Evolutionary conservation across 2,329 filamentous ascomycete species (phyloP).

Genomic region (Stagonosporopsis rhizophila): DNA sequence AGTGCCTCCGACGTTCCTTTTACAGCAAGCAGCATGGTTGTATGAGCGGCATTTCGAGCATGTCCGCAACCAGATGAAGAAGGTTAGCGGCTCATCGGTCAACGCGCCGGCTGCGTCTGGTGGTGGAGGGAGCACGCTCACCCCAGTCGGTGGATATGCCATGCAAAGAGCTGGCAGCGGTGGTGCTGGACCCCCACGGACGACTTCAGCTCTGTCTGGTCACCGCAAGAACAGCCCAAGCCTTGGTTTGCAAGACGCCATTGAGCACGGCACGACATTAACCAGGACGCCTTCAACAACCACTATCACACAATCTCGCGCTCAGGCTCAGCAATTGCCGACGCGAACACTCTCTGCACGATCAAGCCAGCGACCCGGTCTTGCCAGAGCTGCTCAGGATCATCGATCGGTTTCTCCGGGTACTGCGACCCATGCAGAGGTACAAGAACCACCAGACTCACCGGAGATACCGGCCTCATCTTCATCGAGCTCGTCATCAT

Average conservation of each 20-base stretch:
- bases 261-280: slow-evolving; percentile 45
- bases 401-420: slow-evolving; percentile 18
- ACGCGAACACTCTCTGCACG: slow-evolving; percentile 36
- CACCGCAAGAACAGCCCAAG: slow-evolving; percentile 64
- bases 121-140: slow-evolving; percentile 53
- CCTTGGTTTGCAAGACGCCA: slow-evolving; percentile 56
- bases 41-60: slow-evolving; percentile 91
- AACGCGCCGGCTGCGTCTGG: slow-evolving; percentile 58
- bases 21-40: slow-evolving; percentile 92
- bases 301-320: slow-evolving; percentile 54
- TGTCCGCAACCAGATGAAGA: slow-evolving; percentile 88
- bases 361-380: slow-evolving; percentile 34
- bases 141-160: slow-evolving; percentile 48
- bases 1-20: slow-evolving; percentile 84
- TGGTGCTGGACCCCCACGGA: slow-evolving; percentile 51
- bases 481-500: slow-evolving; percentile 41
- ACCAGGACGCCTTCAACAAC: slow-evolving; percentile 58
- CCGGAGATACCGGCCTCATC: slow-evolving; percentile 34
- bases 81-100: slow-evolving; percentile 66
- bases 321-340: slow-evolving; percentile 32
- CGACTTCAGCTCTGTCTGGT: slow-evolving; percentile 64
- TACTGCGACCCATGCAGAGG: slow-evolving; percentile 8
- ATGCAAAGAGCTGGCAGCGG: slow-evolving; percentile 62
- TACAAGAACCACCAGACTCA: slow-evolving; percentile 28
- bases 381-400: slow-evolving; percentile 27